phyloP scores from a whole-genome alignment of 805 yeast species.

The Lachancea waltii region DNA sequence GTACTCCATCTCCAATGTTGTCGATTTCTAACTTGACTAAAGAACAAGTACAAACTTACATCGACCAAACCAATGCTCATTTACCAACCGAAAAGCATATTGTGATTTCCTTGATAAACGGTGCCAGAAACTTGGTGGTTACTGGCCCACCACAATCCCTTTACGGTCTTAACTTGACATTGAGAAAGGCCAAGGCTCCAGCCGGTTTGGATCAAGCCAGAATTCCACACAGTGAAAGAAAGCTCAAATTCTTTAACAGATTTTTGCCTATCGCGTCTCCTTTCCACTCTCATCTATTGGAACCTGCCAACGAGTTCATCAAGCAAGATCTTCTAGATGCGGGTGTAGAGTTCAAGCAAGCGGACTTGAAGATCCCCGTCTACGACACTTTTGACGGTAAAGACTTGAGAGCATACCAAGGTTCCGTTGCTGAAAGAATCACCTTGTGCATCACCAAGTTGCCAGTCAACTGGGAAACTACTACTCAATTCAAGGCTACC shows the following conservation, averaged over 20 bases:
- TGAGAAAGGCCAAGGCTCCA: constrained; percentile 92
- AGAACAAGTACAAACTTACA: constrained; percentile 70
- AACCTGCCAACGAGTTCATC: constrained; percentile 62
- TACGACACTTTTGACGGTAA: constrained; percentile 83
- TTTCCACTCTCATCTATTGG: constrained; percentile 86
- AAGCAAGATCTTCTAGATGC: constrained; percentile 56
- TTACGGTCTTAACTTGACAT: constrained; percentile 86
- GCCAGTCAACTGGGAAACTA: constrained; percentile 92
- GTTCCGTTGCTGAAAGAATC: constrained; percentile 59
- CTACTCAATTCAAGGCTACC: constrained; percentile 75
- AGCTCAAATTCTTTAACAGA: constrained; percentile 85
- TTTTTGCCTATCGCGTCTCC: constrained; percentile 95
- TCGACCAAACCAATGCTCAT: constrained; percentile 85
- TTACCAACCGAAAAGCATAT: constrained; percentile 88
- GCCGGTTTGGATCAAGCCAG: constrained; percentile 93
- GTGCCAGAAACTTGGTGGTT: constrained; percentile 91
- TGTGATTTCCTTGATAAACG: constrained; percentile 84
- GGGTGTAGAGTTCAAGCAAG: constrained; percentile 48
- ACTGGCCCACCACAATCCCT: constrained; percentile 98
- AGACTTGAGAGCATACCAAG: constrained; percentile 55
- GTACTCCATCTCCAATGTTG: constrained; percentile 96
- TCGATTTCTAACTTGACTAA: constrained; percentile 82
- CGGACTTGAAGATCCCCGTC: constrained; percentile 73
- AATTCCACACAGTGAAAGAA: constrained; percentile 89
- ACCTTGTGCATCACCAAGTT: constrained; percentile 78